A percentile compares a stretch with the other conserved stretches of the same genome.
These are phyloP conservation scores for Exidia glandulosa DNA, from an alignment of 768 basidiomycete species.

Conservation along the genomic window DNA sequence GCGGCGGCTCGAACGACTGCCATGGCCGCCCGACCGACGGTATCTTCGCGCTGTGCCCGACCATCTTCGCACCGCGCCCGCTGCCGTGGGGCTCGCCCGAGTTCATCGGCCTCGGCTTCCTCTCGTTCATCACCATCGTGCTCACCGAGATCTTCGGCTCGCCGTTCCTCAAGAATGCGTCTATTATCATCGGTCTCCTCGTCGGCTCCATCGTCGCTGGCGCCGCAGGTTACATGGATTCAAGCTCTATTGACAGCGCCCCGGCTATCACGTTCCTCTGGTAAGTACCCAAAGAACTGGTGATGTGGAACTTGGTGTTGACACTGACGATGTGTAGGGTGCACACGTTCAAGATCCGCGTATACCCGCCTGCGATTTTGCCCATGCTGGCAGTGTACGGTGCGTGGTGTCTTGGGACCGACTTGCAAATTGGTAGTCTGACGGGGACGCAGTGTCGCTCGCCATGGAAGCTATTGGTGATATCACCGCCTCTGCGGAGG, in stretches of 20 bases:
- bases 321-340: constrained; percentile 33
- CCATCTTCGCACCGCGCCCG: constrained; percentile 55
- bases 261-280: constrained; percentile 79
- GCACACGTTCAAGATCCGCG: constrained; percentile 60
- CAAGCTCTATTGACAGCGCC: constrained; percentile 48
- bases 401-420: constrained; percentile 24
- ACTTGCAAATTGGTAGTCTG: constrained; percentile 11
- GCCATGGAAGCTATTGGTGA: constrained; percentile 84
- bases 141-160: constrained; percentile 74
- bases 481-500: constrained; percentile 72
- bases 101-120: constrained; percentile 80
- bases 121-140: constrained; percentile 67
- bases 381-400: constrained; percentile 53
- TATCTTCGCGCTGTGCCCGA: constrained; percentile 63
- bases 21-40: constrained; percentile 46
- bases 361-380: constrained; percentile 61
- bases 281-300: constrained; percentile 19
- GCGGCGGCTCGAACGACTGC: constrained; percentile 71
- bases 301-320: neutral
- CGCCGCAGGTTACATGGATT: constrained; percentile 66
- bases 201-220: constrained; percentile 78
- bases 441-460: constrained; percentile 39
- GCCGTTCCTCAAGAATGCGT: constrained; percentile 74
- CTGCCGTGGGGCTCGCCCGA: constrained; percentile 74
- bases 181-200: constrained; percentile 61